These are phyloP conservation scores for Globisporangium nunn DNA, from an alignment of 352 stramenopile species.

Conservation along the genomic window DNA sequence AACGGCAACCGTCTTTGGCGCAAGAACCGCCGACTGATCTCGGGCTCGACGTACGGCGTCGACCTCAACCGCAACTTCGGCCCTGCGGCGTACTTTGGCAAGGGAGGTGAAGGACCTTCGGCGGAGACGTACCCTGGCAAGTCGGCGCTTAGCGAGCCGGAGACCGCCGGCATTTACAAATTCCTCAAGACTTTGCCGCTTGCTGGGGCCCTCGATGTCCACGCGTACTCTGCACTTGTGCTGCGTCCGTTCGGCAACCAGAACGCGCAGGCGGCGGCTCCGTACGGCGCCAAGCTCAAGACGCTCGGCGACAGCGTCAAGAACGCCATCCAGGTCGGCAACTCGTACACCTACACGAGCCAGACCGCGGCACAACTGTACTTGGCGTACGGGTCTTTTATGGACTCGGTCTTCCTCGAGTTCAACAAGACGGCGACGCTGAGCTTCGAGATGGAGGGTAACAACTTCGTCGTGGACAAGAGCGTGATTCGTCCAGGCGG, in stretches of 20 bases:
- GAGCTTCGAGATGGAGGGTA: conserved; percentile 21
- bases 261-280: conserved; percentile 5
- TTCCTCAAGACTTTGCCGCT: conserved; percentile 16
- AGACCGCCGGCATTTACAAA: conserved; percentile 16
- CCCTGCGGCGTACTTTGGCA: conserved; percentile 8
- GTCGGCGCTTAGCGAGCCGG: conserved; percentile 15
- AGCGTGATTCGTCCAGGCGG: conserved; percentile 14
- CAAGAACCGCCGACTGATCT: conserved; percentile 21
- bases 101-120: conserved; percentile 6
- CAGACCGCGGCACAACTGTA: conserved; percentile 19
- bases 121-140: conserved; percentile 19
- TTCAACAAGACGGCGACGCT: conserved; percentile 16
- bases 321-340: conserved; percentile 12
- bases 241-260: conserved; percentile 17
- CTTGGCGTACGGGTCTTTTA: conserved; percentile 16
- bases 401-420: conserved; percentile 19
- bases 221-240: conserved; percentile 19
- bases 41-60: conserved; percentile 13
- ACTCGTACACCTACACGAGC: conserved; percentile 15
- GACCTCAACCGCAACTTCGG: conserved; percentile 32
- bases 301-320: conserved; percentile 12
- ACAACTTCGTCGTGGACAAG: conserved; percentile 17
- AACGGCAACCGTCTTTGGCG: conserved; percentile 19
- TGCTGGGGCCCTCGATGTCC: conserved; percentile 18
- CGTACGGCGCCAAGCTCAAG: conserved; percentile 14